Evolutionary conservation across 805 yeast genomes (phyloP), one percentile per base, ranked within the genome.

Genomic region (Candida ficus): DNA sequence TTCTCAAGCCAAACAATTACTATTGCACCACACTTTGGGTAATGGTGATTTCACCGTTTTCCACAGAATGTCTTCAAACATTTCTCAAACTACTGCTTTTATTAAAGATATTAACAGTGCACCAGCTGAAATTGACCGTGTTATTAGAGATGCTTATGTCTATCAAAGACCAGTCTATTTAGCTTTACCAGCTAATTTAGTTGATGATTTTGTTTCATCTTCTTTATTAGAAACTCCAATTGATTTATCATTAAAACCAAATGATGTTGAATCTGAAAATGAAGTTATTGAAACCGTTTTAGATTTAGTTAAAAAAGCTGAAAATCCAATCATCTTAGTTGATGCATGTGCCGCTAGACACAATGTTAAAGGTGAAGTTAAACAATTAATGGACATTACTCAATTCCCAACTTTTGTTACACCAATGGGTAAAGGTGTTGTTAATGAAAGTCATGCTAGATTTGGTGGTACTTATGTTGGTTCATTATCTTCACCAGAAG

Each of bases 301-400:
- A 45, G 62, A 65, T 28, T 61, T 82, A 66, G 70, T 87, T 52
- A 52, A 58, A 47, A 63, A 63, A 31, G 83, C 95, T 42, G 60
- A 71, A 60, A 76, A 79, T 64, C 95, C 95, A 52, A 62, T 83
- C 43, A 75, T 87, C 55, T 70, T 86, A 53, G 87, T 86, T 34
- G 95, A 86, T 67, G 95, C 95, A 35, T 86, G 95, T 73, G 87
- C 90, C 45, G 67, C 81, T 36, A 75, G 95, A 67, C 95, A 86
- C 66, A 68, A 71, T 49, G 83, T 80, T 49, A 72, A 71, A 57
- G 62, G 63, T n/a, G 86, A 80, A 62, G 81, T 84, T 45, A 68
- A 65, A 46, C 64, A 71, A 52, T 72, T 86, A 58, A 80, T 82
- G 37, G 74, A 75, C 42, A 60, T 67, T 44, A 83, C 95, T 37